phyloP scores from a whole-genome alignment of 257 asterid species.

The Cordia subcordata region DNA sequence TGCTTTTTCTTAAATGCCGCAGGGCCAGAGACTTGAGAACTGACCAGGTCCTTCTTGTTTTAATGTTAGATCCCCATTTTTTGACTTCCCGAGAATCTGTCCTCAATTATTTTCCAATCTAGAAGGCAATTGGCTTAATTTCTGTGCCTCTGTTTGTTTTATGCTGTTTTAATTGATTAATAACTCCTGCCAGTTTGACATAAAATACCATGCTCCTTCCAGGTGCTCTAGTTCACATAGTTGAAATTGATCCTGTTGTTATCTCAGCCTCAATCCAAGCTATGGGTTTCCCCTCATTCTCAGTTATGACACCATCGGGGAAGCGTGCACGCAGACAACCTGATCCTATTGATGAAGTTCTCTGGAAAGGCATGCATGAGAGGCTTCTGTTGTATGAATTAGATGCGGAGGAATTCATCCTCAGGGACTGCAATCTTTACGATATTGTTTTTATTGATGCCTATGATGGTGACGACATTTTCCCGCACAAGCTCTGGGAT shows the following conservation, averaged over 20 bases:
- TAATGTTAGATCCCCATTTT: no score
- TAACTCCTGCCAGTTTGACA: neutral
- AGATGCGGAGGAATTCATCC: constrained; percentile 76
- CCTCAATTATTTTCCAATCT: no score
- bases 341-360: constrained; percentile 34
- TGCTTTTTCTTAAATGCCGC: no score
- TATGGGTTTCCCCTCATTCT: constrained; percentile 83
- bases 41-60: no score
- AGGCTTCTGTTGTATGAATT: constrained; percentile 50
- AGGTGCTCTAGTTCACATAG: constrained; percentile 72
- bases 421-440: constrained; percentile 39
- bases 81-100: no score
- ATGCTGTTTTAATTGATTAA: neutral
- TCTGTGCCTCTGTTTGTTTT: neutral
- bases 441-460: constrained; percentile 81
- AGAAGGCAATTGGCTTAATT: no score
- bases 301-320: constrained; percentile 52
- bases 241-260: constrained; percentile 81
- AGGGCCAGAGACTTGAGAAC: no score
- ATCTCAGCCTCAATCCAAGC: constrained; percentile 76
- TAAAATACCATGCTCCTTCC: constrained; percentile 15
- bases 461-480: constrained; percentile 79
- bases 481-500: constrained; percentile 68
- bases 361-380: constrained; percentile 82
- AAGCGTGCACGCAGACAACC: constrained; percentile 36